Conservation (phyloP, 2,329 filamentous ascomycete genomes). For the Fusarium lateritium region DNA sequence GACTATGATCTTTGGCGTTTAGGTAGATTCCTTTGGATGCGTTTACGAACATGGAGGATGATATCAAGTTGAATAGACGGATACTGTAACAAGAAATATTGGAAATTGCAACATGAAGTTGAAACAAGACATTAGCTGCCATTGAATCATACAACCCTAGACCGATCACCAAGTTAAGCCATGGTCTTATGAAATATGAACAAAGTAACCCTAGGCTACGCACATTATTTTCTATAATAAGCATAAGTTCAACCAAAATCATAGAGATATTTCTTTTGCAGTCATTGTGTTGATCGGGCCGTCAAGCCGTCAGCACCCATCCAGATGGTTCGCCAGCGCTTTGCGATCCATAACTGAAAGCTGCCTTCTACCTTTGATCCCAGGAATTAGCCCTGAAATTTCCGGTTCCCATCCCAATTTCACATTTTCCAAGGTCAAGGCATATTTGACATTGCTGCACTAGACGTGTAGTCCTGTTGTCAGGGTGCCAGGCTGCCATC, state of each 20-base stretch:
- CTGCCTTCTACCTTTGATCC: neutral
- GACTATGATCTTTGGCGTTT: conserved; percentile 14
- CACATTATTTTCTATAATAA: too few relatives aligned
- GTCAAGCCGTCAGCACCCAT: too few relatives aligned
- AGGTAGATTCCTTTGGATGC: conserved; percentile 1
- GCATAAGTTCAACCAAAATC: too few relatives aligned
- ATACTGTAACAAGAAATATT: conserved; percentile 1
- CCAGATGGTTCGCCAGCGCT: neutral
- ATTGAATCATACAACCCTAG: neutral
- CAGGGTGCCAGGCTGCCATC: neutral
- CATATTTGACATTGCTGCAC: neutral
- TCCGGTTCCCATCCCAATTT: neutral
- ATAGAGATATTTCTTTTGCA: too few relatives aligned
- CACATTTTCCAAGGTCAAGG: conserved; percentile 3
- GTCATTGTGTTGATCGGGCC: too few relatives aligned
- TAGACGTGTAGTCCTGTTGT: neutral
- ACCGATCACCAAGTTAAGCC: neutral
- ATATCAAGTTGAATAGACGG: neutral
- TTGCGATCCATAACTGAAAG: neutral
- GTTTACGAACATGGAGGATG: neutral
- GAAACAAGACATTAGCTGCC: neutral
- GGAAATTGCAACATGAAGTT: conserved; percentile 3
- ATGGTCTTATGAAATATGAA: too few relatives aligned
- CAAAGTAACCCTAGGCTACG: too few relatives aligned
- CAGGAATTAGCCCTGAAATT: neutral